These are phyloP conservation scores for Saccharata proteae DNA, from an alignment of 2,329 filamentous ascomycete genomes.

Conservation along the genomic window DNA sequence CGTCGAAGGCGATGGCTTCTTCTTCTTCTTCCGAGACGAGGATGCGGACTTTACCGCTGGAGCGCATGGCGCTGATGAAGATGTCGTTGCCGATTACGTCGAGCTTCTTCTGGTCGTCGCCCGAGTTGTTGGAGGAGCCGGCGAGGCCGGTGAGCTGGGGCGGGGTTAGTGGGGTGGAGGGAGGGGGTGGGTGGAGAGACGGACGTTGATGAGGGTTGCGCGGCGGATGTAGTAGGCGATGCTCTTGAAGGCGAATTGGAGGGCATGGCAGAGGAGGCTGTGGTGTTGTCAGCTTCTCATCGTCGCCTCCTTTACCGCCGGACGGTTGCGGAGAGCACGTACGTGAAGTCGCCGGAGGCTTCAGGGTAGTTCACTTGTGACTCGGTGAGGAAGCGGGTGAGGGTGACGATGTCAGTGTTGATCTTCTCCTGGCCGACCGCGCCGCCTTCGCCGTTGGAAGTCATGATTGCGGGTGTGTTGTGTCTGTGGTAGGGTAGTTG, in stretches of 20 bases:
- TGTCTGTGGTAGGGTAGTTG: neutral
- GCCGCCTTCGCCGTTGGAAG: constrained; percentile 34
- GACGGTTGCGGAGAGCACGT: constrained; percentile 24
- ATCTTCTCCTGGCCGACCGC: constrained; percentile 59
- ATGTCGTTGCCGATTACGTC: constrained; percentile 98
- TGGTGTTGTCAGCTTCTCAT: too few species aligned
- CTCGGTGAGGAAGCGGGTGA: constrained; percentile 91
- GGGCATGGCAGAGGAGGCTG: constrained; percentile 88
- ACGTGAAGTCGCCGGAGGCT: constrained; percentile 98
- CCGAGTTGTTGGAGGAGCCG: constrained; percentile 86
- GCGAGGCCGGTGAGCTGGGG: constrained; percentile 71
- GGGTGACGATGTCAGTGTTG: constrained; percentile 91
- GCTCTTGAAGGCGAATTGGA: constrained; percentile 99
- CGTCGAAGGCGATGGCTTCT: constrained; percentile 73
- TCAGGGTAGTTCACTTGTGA: constrained; percentile 89
- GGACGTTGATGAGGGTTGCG: constrained; percentile 75
- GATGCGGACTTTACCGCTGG: constrained; percentile 78
- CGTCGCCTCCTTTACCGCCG: neutral
- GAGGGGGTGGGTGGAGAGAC: constrained; percentile 12
- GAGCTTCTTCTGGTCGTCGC: constrained; percentile 98
- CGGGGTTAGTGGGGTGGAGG: neutral
- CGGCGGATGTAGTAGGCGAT: constrained; percentile 99
- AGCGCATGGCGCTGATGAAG: constrained; percentile 90
- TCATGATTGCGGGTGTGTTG: constrained; percentile 27
- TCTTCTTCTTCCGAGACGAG: constrained; percentile 98